phyloP scores from a whole-genome alignment of 2,329 filamentous ascomycete species.

The Fusarium staphyleae region DNA sequence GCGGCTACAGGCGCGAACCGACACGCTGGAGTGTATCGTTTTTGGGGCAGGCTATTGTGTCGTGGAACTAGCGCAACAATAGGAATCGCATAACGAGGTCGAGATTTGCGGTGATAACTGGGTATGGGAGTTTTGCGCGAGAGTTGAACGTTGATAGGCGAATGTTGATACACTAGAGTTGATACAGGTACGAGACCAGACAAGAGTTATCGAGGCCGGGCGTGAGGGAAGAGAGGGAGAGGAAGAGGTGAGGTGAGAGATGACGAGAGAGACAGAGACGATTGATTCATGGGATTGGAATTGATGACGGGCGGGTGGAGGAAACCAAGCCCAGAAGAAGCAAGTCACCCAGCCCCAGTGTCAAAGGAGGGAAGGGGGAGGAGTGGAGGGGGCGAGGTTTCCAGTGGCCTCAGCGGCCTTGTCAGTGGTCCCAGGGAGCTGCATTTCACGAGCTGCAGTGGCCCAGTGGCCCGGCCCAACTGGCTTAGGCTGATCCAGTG shows the following conservation, averaged over 20 bases:
- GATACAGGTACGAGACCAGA: conserved; percentile 4
- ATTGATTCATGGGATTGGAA: conserved; percentile 14
- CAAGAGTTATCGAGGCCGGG: conserved; percentile 7
- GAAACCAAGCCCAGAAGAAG: conserved; percentile 31
- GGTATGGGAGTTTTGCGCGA: conserved; percentile 7
- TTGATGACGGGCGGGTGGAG: conserved; percentile 38
- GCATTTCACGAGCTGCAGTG: conserved; percentile 36
- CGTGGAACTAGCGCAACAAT: conserved; percentile 26
- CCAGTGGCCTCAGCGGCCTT: conserved; percentile 19
- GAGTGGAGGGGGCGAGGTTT: conserved; percentile 28
- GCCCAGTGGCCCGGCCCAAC: conserved; percentile 28
- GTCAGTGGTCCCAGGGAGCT: conserved; percentile 29
- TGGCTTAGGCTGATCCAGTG: background rate
- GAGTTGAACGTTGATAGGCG: background rate
- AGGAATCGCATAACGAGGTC: conserved; percentile 35
- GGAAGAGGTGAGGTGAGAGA: conserved; percentile 19
- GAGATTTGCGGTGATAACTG: conserved; percentile 13
- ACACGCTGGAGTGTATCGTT: conserved; percentile 27
- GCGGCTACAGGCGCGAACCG: conserved; percentile 30
- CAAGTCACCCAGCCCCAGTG: conserved; percentile 24
- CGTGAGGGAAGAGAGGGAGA: conserved; percentile 9
- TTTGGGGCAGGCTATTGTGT: conserved; percentile 30
- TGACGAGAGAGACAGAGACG: conserved; percentile 22
- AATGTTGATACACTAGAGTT: background rate
- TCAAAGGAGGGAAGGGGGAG: conserved; percentile 17